Conservation (phyloP, 495 filamentous ascomycete species). For the Aspergillus hancockii region DNA sequence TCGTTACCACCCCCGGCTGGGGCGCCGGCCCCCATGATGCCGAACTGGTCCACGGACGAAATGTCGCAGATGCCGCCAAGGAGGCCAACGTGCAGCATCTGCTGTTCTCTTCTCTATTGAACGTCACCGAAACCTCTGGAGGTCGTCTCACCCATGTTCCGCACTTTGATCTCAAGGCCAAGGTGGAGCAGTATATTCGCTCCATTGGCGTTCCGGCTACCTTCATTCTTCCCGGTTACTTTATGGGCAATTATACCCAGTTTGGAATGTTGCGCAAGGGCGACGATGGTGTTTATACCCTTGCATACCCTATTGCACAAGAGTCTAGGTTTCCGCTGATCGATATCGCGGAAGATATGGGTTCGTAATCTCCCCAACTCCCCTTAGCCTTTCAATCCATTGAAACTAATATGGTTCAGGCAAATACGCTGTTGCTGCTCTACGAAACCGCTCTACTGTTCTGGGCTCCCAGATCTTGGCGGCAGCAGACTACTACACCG, state of each 20-base stretch:
- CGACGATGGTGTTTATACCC: conserved; percentile 14
- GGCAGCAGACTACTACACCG: conserved; percentile 52
- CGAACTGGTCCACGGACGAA: conserved; percentile 57
- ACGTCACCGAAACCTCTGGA: conserved; percentile 35
- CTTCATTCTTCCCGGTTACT: conserved; percentile 60
- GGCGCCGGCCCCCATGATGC: conserved; percentile 15
- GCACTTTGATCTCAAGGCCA: conserved; percentile 65
- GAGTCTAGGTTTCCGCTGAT: conserved; percentile 29
- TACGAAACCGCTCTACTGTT: conserved; percentile 19
- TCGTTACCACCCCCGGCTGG: conserved; percentile 29
- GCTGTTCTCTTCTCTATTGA: conserved; percentile 28
- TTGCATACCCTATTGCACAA: conserved; percentile 11
- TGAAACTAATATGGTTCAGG: conserved; percentile 16
- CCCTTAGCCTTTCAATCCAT: background rate
- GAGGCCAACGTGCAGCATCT: conserved; percentile 29
- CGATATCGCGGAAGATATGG: no score
- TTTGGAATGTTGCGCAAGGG: conserved; percentile 22
- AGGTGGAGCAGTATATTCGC: conserved; percentile 60
- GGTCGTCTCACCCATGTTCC: conserved; percentile 44
- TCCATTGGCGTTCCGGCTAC: conserved; percentile 48
- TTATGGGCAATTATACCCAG: conserved; percentile 52
- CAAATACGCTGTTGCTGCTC: conserved; percentile 57
- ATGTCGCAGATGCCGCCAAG: conserved; percentile 52
- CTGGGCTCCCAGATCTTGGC: conserved; percentile 32
- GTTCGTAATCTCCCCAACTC: no score